Base-by-base conservation (phyloP, 2,329 filamentous ascomycete genomes). In the Thermothelomyces thermophilus region DNA sequence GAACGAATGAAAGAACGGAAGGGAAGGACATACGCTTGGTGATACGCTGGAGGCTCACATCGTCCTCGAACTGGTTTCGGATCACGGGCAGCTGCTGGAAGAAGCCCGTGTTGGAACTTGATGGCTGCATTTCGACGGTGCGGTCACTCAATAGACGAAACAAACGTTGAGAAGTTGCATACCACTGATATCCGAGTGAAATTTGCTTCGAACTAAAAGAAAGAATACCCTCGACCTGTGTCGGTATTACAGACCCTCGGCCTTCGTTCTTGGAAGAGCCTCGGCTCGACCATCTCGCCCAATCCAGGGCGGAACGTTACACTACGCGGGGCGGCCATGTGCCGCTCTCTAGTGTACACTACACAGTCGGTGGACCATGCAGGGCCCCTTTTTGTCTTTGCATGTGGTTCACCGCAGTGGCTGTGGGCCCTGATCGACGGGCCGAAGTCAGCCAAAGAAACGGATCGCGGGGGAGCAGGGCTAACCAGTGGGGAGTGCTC, bases 41-140 rank as follows among this genome's bases (percentile, higher is more conserved):
- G n/a, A 73, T 68, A 28, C 79, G 68, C 58, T 73, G 72, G 22
- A 77, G 71, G 46, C 71, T 74, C 5, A 64, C 65, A 61, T 83
- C 79, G 31, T 82, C 75, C 37, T 74, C 64, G 51, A 77, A 79
- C 51, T 82, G 78, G 56, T 82, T 83, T 13, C 63, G 66, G 40
- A 83, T 62, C 9, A 71, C 66, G 2, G 74, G 76, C 3, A 72
- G 66, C 34, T 70, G 63, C 57, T 82, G 79, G 56, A 83, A 78
- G 64, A 80, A 81, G 52, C 80, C 79, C 8, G 60, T 68, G 54
- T 74, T 69, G 11, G 71, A 64, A 44, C 68, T 68, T 11, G 73
- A 72, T 3, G 70, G 62, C 50, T 74, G 64, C 73, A 75, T 74
- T 16, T 14, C 13, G 33, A 35, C 16, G 13, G 33, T n/a, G 14